phyloP scores from a whole-genome alignment of 805 yeast species.

The Gaillardinia entomophila region DNA sequence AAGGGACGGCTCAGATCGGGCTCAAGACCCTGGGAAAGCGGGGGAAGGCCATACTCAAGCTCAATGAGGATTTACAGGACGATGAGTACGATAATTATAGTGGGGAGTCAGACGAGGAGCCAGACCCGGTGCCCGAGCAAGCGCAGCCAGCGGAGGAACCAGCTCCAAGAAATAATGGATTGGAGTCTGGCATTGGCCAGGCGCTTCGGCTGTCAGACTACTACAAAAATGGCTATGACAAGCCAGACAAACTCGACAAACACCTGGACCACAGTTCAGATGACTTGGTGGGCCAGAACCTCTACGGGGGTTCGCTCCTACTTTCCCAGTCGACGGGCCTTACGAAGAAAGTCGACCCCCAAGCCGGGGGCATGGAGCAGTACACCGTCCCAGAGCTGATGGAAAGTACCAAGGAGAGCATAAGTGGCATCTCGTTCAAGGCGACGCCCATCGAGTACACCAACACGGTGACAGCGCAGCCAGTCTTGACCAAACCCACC shows the following conservation, averaged over 20 bases:
- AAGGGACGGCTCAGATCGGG: slow-evolving; percentile 23
- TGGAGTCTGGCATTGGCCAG: too few species aligned
- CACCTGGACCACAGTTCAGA: slow-evolving; percentile 2
- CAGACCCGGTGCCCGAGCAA: background rate
- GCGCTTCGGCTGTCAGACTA: too few species aligned
- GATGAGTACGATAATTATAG: slow-evolving; percentile 26
- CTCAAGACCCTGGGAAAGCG: slow-evolving; percentile 31
- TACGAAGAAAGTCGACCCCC: slow-evolving; percentile 11
- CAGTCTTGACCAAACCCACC: background rate
- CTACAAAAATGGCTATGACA: too few species aligned
- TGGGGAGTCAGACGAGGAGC: slow-evolving; percentile 7
- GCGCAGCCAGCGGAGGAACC: too few species aligned
- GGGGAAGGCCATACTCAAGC: slow-evolving; percentile 32
- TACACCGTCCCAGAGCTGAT: background rate
- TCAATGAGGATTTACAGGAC: slow-evolving; percentile 29
- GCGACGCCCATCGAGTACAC: slow-evolving; percentile 1
- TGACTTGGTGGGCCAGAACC: slow-evolving; percentile 6
- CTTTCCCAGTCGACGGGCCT: slow-evolving; percentile 20
- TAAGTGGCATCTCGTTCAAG: slow-evolving; percentile 6
- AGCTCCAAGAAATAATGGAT: too few species aligned
- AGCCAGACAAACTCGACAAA: background rate
- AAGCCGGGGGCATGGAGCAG: background rate
- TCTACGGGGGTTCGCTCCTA: slow-evolving; percentile 17
- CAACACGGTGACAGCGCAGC: background rate
- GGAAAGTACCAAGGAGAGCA: background rate